These are phyloP conservation scores for Gynandropsis gynandra DNA, from an alignment of 345 rosid species.

Conservation along the genomic window DNA sequence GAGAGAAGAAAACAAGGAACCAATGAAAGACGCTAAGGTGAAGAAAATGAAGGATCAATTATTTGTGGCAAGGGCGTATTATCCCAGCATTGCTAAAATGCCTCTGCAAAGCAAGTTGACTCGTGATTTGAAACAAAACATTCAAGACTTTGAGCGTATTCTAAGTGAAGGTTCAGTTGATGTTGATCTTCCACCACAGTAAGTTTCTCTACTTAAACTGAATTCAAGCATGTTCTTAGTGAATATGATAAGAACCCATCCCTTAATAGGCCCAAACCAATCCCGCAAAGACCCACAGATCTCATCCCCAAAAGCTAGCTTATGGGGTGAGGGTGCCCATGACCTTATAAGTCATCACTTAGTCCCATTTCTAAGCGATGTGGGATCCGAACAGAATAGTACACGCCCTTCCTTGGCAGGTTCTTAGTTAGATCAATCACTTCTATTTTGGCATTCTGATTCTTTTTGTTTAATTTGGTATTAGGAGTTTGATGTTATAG, in stretches of 20 bases:
- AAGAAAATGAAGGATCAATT: conserved; percentile 86
- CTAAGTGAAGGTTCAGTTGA: conserved; percentile 87
- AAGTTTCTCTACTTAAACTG: conserved; percentile 37
- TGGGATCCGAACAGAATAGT: too few species aligned
- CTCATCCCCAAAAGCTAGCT: too few species aligned
- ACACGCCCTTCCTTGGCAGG: conserved; percentile 1
- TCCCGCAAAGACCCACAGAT: too few species aligned
- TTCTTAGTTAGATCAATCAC: conserved; percentile 10
- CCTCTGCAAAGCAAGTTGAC: conserved; percentile 63
- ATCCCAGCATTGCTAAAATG: conserved; percentile 87
- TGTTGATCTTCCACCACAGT: conserved; percentile 74
- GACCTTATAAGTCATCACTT: too few species aligned
- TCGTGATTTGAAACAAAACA: conserved; percentile 73
- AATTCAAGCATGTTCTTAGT: conserved; percentile 15
- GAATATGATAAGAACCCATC: too few species aligned
- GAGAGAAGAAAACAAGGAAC: conserved; percentile 76
- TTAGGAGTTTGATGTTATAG: conserved; percentile 8
- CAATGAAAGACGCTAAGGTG: conserved; percentile 70
- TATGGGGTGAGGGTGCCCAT: too few species aligned
- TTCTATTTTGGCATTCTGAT: conserved; percentile 18
- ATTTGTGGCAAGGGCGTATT: conserved; percentile 92
- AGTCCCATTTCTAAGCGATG: too few species aligned
- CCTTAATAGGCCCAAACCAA: too few species aligned
- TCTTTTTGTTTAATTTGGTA: conserved; percentile 9
- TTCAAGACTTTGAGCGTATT: conserved; percentile 88